phyloP scores from a whole-genome alignment of 768 basidiomycete genomes.

The Artomyces pyxidatus region DNA sequence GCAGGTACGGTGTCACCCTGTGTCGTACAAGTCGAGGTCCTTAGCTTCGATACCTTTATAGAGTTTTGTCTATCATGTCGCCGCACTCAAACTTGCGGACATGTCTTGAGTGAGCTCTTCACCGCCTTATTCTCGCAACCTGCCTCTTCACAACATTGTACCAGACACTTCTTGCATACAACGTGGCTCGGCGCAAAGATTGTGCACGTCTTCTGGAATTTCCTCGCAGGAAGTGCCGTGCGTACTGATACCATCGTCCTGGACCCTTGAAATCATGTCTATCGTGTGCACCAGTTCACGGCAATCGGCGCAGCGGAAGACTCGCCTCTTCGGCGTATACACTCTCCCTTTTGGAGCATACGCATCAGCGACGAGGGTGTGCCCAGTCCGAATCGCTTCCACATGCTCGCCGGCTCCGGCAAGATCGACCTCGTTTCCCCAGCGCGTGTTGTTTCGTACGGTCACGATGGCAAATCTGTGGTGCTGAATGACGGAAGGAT shows the following conservation, averaged over 20 bases:
- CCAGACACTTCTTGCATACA: constrained; percentile 51
- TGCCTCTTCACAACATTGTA: no score
- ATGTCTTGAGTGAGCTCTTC: constrained; percentile 43
- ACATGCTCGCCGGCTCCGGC: constrained; percentile 36
- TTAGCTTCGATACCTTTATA: constrained; percentile 18
- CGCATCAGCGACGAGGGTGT: constrained; percentile 43
- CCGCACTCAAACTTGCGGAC: constrained; percentile 40
- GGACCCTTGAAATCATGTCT: not conserved
- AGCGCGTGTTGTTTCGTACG: constrained; percentile 29
- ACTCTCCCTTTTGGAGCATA: constrained; percentile 35
- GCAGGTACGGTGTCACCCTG: constrained; percentile 33
- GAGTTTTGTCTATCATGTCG: constrained; percentile 41
- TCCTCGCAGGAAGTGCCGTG: constrained; percentile 28
- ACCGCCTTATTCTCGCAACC: no score
- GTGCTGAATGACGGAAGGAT: constrained; percentile 32
- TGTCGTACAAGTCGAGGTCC: not conserved
- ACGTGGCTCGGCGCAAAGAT: constrained; percentile 48
- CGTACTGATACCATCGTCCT: not conserved
- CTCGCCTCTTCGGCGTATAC: constrained; percentile 40
- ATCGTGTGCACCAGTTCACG: constrained; percentile 20
- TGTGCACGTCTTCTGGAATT: constrained; percentile 37
- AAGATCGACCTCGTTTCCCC: constrained; percentile 42
- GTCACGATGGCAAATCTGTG: constrained; percentile 27
- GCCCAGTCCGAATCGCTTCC: constrained; percentile 37
- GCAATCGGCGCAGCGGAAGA: constrained; percentile 29